These are phyloP conservation scores for Hericium rajendrae DNA, from an alignment of 768 basidiomycete species.

Conservation along the genomic window DNA sequence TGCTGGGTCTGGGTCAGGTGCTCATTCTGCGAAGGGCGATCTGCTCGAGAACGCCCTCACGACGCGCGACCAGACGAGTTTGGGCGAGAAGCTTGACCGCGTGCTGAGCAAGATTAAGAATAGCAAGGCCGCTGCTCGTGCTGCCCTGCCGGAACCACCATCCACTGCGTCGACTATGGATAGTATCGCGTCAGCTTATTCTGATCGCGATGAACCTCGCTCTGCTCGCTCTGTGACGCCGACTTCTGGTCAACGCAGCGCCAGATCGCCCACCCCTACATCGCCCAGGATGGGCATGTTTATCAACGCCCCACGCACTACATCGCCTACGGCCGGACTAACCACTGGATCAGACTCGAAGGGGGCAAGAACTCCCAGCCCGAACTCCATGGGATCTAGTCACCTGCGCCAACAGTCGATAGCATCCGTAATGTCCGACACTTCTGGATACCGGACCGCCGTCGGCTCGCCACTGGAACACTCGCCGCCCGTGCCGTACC, in stretches of 20 bases:
- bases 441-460: conserved; percentile 14
- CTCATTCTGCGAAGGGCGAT: conserved; percentile 37
- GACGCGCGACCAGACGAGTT: conserved; percentile 45
- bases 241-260: background rate
- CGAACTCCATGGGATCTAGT: conserved; percentile 2
- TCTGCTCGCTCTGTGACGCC: conserved; percentile 9
- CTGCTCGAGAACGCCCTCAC: conserved; percentile 56
- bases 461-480: conserved; percentile 6
- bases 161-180: conserved; percentile 17
- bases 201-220: conserved; percentile 30
- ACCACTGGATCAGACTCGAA: conserved; percentile 14
- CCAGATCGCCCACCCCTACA: conserved; percentile 9
- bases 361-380: conserved; percentile 3
- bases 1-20: conserved; percentile 19
- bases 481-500: conserved; percentile 2
- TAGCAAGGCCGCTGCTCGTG: conserved; percentile 34
- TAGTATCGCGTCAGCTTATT: conserved; percentile 44
- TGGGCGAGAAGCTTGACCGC: conserved; percentile 63
- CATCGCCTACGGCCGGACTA: conserved; percentile 21
- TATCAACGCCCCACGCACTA: conserved; percentile 13
- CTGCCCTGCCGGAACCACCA: conserved; percentile 12
- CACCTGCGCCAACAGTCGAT: conserved; percentile 10
- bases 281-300: conserved; percentile 8
- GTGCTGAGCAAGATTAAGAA: conserved; percentile 70
- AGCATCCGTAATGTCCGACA: conserved; percentile 10